A percentile compares a stretch with the other conserved stretches of the same genome.
phyloP scores from a whole-genome alignment of 768 basidiomycete species.

The Obba rivulosa region DNA sequence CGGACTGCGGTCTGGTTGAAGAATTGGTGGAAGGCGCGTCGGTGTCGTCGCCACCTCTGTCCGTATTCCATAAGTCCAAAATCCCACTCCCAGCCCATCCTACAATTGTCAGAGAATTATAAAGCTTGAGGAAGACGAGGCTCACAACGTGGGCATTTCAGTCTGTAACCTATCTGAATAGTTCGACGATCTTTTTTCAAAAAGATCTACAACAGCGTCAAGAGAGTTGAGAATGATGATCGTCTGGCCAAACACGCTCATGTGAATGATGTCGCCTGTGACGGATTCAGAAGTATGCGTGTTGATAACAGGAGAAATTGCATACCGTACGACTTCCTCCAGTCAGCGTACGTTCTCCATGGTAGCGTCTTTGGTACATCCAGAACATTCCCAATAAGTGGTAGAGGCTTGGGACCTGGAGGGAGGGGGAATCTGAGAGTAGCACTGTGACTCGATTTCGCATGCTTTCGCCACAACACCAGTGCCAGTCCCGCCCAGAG shows the following conservation, averaged over 20 bases:
- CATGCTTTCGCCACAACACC: too few species aligned
- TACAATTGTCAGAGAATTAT: constrained; percentile 4
- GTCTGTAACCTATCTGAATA: constrained; percentile 16
- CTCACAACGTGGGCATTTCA: too few species aligned
- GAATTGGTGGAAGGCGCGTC: constrained; percentile 11
- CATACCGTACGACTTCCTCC: constrained; percentile 16
- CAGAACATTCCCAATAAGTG: constrained; percentile 20
- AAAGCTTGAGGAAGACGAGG: too few species aligned
- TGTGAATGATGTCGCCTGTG: constrained; percentile 24
- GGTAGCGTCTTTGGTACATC: constrained; percentile 19
- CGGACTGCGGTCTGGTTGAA: constrained; percentile 7
- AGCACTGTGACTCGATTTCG: neutral
- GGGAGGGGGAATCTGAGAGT: constrained; percentile 10
- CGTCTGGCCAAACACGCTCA: constrained; percentile 20
- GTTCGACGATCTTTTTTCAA: constrained; percentile 19
- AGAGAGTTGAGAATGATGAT: constrained; percentile 23
- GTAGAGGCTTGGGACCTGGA: constrained; percentile 21
- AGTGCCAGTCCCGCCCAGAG: too few species aligned
- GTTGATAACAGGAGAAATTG: neutral
- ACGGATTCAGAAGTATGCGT: neutral
- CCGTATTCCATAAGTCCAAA: constrained; percentile 12
- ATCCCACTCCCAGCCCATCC: constrained; percentile 12
- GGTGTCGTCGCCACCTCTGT: constrained; percentile 3
- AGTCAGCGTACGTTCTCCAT: constrained; percentile 16
- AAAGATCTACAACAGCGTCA: constrained; percentile 17